Conservation (phyloP, 176 grass and related monocot species). For the Elaeis guineensis region DNA sequence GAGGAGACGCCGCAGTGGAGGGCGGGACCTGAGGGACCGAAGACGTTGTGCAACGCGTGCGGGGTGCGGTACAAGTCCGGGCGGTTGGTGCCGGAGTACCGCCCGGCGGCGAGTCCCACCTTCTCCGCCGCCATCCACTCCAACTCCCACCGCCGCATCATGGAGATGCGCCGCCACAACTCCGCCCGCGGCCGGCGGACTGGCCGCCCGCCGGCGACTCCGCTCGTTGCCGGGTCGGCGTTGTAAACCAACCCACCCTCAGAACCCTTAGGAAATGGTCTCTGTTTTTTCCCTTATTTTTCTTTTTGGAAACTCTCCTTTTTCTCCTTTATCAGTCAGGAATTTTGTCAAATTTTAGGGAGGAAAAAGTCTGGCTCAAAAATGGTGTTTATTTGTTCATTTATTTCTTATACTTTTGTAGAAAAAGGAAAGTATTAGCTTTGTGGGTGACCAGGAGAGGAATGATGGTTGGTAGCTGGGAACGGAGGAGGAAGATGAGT, state of each 20-base stretch:
- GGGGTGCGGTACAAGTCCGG: slow-evolving; percentile 76
- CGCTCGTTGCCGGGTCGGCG: neutral
- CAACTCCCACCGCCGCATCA: slow-evolving; percentile 75
- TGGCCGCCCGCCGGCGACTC: slow-evolving; percentile 4
- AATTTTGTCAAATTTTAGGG: too few species aligned
- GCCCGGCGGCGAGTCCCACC: slow-evolving; percentile 73
- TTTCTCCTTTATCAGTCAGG: neutral
- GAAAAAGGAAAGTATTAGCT: too few species aligned
- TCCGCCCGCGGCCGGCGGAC: neutral
- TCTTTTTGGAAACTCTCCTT: neutral
- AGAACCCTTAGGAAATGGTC: too few species aligned
- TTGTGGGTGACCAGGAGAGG: too few species aligned
- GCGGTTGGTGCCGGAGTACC: slow-evolving; percentile 74
- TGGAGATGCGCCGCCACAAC: slow-evolving; percentile 48
- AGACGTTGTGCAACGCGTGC: slow-evolving; percentile 90
- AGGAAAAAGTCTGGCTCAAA: too few species aligned
- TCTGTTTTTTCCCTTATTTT: neutral
- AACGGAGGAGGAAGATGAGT: too few species aligned
- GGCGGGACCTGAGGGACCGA: slow-evolving; percentile 50
- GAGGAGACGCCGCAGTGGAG: slow-evolving; percentile 86
- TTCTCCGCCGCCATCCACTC: slow-evolving; percentile 62
- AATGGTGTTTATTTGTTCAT: too few species aligned
- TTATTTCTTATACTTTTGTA: too few species aligned
- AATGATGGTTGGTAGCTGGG: too few species aligned
- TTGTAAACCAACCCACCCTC: neutral